phyloP scores from a whole-genome alignment of 2,329 filamentous ascomycete genomes.

The Talaromyces sp. region DNA sequence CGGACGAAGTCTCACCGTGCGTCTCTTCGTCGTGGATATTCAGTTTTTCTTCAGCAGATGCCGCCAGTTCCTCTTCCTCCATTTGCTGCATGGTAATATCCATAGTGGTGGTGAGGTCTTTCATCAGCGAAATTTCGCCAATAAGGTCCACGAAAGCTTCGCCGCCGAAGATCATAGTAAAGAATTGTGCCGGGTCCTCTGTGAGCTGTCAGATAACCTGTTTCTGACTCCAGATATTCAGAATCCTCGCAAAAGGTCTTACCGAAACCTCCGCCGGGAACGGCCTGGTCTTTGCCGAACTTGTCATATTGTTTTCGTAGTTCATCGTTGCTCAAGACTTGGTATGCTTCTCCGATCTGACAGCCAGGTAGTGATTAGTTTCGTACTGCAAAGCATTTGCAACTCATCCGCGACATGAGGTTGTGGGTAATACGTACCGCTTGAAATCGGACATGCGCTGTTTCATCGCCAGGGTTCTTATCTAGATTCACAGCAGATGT shows the following conservation, averaged over 20 bases:
- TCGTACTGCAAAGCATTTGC: too few species aligned
- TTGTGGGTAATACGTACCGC: conserved; percentile 53
- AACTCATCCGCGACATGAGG: too few species aligned
- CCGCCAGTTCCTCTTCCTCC: conserved; percentile 64
- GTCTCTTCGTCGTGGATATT: conserved; percentile 46
- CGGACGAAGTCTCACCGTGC: conserved; percentile 28
- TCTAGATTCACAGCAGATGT: conserved; percentile 51
- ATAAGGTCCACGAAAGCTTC: conserved; percentile 96
- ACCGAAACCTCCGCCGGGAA: conserved; percentile 87
- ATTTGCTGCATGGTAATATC: conserved; percentile 86
- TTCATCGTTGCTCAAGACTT: conserved; percentile 79
- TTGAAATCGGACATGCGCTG: conserved; percentile 91
- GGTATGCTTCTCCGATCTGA: conserved; percentile 67
- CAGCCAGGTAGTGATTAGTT: not conserved
- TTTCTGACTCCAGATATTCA: not conserved
- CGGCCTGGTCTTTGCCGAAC: conserved; percentile 90
- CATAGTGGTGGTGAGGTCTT: conserved; percentile 96
- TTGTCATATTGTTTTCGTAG: conserved; percentile 93
- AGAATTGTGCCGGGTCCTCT: conserved; percentile 94
- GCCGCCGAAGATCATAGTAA: conserved; percentile 95
- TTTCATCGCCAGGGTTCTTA: conserved; percentile 96
- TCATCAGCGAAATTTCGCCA: conserved; percentile 97
- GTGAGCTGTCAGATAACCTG: conserved; percentile 12
- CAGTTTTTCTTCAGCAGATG: conserved; percentile 49
- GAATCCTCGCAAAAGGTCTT: conserved; percentile 24